Evolutionary conservation across 2,329 filamentous ascomycete genomes (phyloP).

Genomic region (Beauveria varroae): DNA sequence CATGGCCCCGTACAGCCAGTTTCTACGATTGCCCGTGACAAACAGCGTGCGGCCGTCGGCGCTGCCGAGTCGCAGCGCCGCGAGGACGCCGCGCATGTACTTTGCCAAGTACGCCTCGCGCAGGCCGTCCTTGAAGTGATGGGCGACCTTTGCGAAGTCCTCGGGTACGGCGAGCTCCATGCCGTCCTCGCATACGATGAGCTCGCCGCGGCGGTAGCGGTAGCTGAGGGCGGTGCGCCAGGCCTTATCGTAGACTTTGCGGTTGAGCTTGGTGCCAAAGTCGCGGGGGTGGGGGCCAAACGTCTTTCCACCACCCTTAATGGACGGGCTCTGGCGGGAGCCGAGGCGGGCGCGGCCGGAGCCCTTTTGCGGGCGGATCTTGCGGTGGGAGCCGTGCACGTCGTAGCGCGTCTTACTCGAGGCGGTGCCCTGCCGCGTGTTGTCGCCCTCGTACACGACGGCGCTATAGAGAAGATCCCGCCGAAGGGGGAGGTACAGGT

Average conservation of each 20-base stretch:
- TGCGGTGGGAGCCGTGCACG: slow-evolving; percentile 74
- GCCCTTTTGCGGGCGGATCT: slow-evolving; percentile 83
- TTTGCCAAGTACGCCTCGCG: slow-evolving; percentile 51
- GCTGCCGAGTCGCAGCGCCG: slow-evolving; percentile 61
- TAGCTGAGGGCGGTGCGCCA: slow-evolving; percentile 93
- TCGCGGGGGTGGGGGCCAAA: slow-evolving; percentile 90
- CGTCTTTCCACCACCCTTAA: slow-evolving; percentile 77
- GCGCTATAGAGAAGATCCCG: slow-evolving; percentile 90
- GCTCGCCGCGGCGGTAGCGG: slow-evolving; percentile 77
- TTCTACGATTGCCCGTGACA: slow-evolving; percentile 55
- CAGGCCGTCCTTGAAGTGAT: slow-evolving; percentile 39
- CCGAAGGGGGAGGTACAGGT: slow-evolving; percentile 80
- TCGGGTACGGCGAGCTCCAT: slow-evolving; percentile 57
- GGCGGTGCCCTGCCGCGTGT: slow-evolving; percentile 78
- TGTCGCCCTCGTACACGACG: slow-evolving; percentile 87
- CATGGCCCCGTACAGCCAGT: slow-evolving; percentile 60
- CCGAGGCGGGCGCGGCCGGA: slow-evolving; percentile 72
- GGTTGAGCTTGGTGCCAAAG: slow-evolving; percentile 74
- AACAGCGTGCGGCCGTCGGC: slow-evolving; percentile 65
- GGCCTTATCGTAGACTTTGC: slow-evolving; percentile 90
- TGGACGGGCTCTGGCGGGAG: slow-evolving; percentile 71
- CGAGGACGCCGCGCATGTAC: slow-evolving; percentile 61
- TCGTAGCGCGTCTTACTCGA: slow-evolving; percentile 74
- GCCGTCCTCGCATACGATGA: slow-evolving; percentile 75
- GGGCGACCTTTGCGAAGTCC: slow-evolving; percentile 39